phyloP scores from a whole-genome alignment of 768 basidiomycete species.

The Phlegmacium glaucopus region DNA sequence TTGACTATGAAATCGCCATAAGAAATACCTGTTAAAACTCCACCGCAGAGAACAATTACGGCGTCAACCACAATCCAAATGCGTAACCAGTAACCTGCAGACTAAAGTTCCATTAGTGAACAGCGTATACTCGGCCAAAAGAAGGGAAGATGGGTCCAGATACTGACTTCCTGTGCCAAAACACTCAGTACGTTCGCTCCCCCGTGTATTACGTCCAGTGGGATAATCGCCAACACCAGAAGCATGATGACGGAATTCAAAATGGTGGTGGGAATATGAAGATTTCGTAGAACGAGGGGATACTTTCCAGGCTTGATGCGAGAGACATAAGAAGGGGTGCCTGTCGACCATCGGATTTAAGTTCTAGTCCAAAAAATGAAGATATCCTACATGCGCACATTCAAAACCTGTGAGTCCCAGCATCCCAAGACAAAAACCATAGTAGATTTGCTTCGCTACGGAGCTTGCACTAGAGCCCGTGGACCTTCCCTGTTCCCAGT shows the following conservation, averaged over 20 bases:
- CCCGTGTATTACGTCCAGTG: slow-evolving; percentile 41
- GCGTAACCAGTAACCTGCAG: slow-evolving; percentile 59
- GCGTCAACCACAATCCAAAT: slow-evolving; percentile 65
- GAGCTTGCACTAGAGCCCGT: slow-evolving; percentile 21
- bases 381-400: slow-evolving; percentile 35
- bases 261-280: slow-evolving; percentile 56
- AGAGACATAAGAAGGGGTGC: slow-evolving; percentile 63
- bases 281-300: slow-evolving; percentile 59
- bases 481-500: slow-evolving; percentile 46
- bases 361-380: too few relatives aligned
- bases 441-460: slow-evolving; percentile 48
- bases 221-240: slow-evolving; percentile 57
- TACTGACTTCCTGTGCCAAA: slow-evolving; percentile 53
- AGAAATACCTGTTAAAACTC: slow-evolving; percentile 58
- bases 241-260: slow-evolving; percentile 57
- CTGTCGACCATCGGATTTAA: slow-evolving; percentile 20
- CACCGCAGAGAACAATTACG: slow-evolving; percentile 68
- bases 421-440: slow-evolving; percentile 69
- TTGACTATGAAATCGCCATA: not conserved
- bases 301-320: slow-evolving; percentile 54
- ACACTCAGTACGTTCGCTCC: slow-evolving; percentile 63
- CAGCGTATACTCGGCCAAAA: not conserved
- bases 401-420: slow-evolving; percentile 72
- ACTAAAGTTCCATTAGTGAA: slow-evolving; percentile 27
- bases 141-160: not conserved